These are phyloP conservation scores for Pseudogymnoascus sp. DNA, from an alignment of 2,329 filamentous ascomycete genomes.

Conservation along the genomic window DNA sequence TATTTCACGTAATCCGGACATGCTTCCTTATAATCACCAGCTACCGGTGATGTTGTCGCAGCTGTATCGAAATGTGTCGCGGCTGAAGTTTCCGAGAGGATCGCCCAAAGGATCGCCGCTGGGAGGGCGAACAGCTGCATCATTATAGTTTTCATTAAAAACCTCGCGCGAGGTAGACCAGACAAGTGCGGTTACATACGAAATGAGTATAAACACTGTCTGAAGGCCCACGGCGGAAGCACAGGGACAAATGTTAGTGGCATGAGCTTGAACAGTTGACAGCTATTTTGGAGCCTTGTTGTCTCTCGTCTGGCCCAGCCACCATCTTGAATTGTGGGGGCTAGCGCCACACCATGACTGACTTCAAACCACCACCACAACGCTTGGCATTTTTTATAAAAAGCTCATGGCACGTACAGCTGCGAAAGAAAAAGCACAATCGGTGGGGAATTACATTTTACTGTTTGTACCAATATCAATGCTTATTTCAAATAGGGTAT, in stretches of 20 bases:
- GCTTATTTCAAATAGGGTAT: neutral
- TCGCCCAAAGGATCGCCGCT: neutral
- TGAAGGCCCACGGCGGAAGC: neutral
- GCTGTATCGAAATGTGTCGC: neutral
- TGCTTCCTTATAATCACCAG: conserved; percentile 16
- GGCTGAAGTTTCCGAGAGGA: neutral
- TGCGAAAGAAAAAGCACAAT: neutral
- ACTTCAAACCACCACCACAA: too few species aligned
- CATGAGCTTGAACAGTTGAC: neutral
- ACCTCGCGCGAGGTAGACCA: neutral
- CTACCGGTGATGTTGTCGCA: neutral
- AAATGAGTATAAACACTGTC: neutral
- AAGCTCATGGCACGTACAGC: neutral
- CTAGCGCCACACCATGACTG: neutral
- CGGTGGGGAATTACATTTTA: neutral
- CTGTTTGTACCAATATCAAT: neutral
- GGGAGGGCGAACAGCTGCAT: conserved; percentile 2
- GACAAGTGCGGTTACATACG: neutral
- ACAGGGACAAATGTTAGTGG: neutral
- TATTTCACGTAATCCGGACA: conserved; percentile 32
- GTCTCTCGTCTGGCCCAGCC: neutral
- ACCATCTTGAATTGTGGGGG: neutral
- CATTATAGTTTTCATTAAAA: neutral
- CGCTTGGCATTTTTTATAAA: neutral
- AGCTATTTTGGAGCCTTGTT: conserved; percentile 4